These are phyloP conservation scores for Amyloporia xantha DNA, from an alignment of 768 basidiomycete species.

Conservation along the genomic window DNA sequence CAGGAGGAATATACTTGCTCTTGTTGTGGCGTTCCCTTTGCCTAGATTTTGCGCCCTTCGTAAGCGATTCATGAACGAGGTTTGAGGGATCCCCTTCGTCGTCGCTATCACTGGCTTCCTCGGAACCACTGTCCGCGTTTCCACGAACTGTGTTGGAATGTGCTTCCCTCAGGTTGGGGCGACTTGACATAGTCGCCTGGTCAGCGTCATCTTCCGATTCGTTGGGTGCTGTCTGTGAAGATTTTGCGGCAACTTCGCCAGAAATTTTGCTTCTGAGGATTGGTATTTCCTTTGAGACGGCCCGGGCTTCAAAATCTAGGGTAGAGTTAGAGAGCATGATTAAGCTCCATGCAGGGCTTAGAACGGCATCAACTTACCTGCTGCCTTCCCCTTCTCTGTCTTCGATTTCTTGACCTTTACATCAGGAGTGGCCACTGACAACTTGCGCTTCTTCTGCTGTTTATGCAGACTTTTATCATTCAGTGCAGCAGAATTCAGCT, in stretches of 20 bases:
- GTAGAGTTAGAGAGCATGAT: too few species aligned
- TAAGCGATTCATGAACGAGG: slow-evolving; percentile 62
- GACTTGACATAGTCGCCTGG: too few species aligned
- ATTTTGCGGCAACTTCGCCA: not conserved
- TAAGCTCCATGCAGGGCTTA: too few species aligned
- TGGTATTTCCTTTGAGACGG: too few species aligned
- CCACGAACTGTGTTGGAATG: not conserved
- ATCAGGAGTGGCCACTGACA: not conserved
- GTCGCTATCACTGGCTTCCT: slow-evolving; percentile 25
- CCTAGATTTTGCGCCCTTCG: slow-evolving; percentile 25
- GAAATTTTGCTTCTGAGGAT: not conserved
- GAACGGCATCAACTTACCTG: too few species aligned
- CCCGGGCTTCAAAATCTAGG: too few species aligned
- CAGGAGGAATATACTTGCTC: slow-evolving; percentile 49
- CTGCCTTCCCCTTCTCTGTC: slow-evolving; percentile 5
- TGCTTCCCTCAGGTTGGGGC: too few species aligned
- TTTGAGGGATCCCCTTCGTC: slow-evolving; percentile 28
- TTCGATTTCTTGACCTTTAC: slow-evolving; percentile 12
- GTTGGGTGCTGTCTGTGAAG: too few species aligned
- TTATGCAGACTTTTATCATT: too few species aligned
- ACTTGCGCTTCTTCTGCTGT: slow-evolving; percentile 19
- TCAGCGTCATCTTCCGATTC: too few species aligned
- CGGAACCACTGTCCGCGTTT: slow-evolving; percentile 7
- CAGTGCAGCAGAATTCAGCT: not conserved
- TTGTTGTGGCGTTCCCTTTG: slow-evolving; percentile 24